Conservation (phyloP, 1,284 basidiomycete genomes). For the Ceratobasidium papillatum region DNA sequence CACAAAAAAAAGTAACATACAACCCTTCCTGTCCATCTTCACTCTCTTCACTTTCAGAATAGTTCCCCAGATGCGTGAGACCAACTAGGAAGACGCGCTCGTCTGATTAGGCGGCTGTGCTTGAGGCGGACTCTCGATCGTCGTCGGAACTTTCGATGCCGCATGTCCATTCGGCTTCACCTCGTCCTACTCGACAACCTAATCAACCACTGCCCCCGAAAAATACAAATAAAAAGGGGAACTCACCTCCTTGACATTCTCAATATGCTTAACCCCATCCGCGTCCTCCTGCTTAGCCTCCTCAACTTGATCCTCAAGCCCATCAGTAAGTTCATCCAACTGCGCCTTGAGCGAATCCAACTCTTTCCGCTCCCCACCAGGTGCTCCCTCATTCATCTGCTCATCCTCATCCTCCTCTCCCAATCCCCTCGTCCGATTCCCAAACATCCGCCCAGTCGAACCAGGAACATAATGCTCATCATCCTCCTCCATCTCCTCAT, state of each 20-base stretch:
- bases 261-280: slow-evolving; percentile 42
- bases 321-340: slow-evolving; percentile 68
- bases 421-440: slow-evolving; percentile 25
- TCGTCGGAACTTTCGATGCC: background rate
- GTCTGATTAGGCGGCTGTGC: slow-evolving; percentile 23
- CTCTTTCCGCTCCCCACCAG: slow-evolving; percentile 15
- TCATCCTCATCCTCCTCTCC: slow-evolving; percentile 37
- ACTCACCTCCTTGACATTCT: slow-evolving; percentile 34
- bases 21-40: no score
- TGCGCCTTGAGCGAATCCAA: slow-evolving; percentile 63
- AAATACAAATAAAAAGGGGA: background rate
- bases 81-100: background rate
- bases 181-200: background rate
- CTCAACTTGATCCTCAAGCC: slow-evolving; percentile 51
- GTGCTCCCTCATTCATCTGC: slow-evolving; percentile 49
- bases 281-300: slow-evolving; percentile 47
- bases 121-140: slow-evolving; percentile 17
- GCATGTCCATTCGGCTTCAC: slow-evolving; percentile 3
- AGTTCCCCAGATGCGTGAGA: no score
- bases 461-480: slow-evolving; percentile 33
- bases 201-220: no score
- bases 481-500: slow-evolving; percentile 42
- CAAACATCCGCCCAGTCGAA: slow-evolving; percentile 15
- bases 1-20: no score
- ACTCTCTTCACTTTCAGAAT: no score